Evolutionary conservation across 2,329 filamentous ascomycete genomes (phyloP).

Genomic region (Dactylonectria estremocensis): DNA sequence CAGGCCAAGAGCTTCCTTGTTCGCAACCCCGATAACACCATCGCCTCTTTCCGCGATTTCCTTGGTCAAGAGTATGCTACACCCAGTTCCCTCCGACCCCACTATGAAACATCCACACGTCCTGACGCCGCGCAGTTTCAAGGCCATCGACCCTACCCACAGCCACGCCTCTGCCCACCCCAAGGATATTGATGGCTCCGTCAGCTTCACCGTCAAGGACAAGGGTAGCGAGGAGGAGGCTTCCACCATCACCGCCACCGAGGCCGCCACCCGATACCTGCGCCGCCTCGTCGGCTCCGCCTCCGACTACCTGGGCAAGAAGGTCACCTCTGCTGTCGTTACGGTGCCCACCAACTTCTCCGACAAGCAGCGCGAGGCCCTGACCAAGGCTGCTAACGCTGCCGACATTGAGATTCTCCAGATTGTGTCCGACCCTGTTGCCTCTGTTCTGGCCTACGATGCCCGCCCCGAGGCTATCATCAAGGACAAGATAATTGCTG

Average conservation of each 20-base stretch:
- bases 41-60: conserved; percentile 97
- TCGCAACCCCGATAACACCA: conserved; percentile 92
- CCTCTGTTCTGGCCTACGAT: conserved; percentile 92
- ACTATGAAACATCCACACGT: conserved; percentile 35
- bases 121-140: conserved; percentile 71
- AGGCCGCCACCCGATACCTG: conserved; percentile 88
- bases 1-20: conserved; percentile 96
- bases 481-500: conserved; percentile 90
- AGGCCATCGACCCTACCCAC: conserved; percentile 95
- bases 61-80: conserved; percentile 86
- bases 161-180: conserved; percentile 96
- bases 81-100: neutral
- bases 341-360: conserved; percentile 94
- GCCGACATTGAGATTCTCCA: conserved; percentile 93
- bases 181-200: conserved; percentile 77
- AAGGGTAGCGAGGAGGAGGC: conserved; percentile 72
- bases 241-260: conserved; percentile 82
- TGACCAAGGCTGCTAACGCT: conserved; percentile 82
- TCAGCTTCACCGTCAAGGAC: conserved; percentile 90
- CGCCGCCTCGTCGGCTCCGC: conserved; percentile 86
- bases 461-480: conserved; percentile 82
- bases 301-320: conserved; percentile 92
- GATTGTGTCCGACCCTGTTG: conserved; percentile 91
- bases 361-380: conserved; percentile 87
- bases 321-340: conserved; percentile 94